phyloP scores from a whole-genome alignment of 768 basidiomycete genomes.

The Botryobasidium botryosum region DNA sequence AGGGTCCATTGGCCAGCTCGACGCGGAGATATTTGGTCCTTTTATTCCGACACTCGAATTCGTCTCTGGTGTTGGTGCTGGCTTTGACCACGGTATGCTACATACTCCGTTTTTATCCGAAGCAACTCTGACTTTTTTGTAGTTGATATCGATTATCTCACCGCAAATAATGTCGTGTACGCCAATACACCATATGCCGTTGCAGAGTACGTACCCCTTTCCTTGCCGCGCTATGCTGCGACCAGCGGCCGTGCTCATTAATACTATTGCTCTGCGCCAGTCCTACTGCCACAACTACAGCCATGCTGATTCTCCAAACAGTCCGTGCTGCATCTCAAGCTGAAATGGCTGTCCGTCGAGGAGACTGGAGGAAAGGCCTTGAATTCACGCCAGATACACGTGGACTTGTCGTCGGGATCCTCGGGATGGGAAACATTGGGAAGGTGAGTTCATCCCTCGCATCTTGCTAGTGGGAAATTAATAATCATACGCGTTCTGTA shows the following conservation, averaged over 20 bases:
- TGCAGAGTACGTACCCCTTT: slow-evolving; percentile 6
- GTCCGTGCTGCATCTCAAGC: slow-evolving; percentile 13
- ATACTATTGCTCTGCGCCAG: slow-evolving; percentile 4
- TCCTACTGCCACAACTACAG: slow-evolving; percentile 11
- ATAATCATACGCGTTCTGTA: too few relatives aligned
- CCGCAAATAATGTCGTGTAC: slow-evolving; percentile 14
- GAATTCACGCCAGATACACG: slow-evolving; percentile 11
- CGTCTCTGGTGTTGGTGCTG: slow-evolving; percentile 17
- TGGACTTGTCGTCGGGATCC: slow-evolving; percentile 18
- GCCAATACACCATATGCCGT: slow-evolving; percentile 17
- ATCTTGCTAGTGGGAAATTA: too few relatives aligned
- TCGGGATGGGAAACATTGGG: slow-evolving; percentile 24
- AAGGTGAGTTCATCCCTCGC: slow-evolving; percentile 10
- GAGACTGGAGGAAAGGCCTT: slow-evolving; percentile 11
- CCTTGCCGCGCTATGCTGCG: neutral
- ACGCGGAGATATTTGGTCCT: neutral
- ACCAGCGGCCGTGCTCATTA: slow-evolving; percentile 10
- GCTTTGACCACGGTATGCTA: slow-evolving; percentile 17
- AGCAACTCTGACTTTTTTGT: neutral
- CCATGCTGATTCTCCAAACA: slow-evolving; percentile 14
- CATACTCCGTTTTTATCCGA: neutral
- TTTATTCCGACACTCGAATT: slow-evolving; percentile 10
- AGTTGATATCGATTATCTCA: slow-evolving; percentile 21
- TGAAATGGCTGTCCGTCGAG: slow-evolving; percentile 12
- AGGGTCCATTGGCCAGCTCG: neutral